phyloP scores from a whole-genome alignment of 805 yeast species.

The Saccharomycopsis sp. region DNA sequence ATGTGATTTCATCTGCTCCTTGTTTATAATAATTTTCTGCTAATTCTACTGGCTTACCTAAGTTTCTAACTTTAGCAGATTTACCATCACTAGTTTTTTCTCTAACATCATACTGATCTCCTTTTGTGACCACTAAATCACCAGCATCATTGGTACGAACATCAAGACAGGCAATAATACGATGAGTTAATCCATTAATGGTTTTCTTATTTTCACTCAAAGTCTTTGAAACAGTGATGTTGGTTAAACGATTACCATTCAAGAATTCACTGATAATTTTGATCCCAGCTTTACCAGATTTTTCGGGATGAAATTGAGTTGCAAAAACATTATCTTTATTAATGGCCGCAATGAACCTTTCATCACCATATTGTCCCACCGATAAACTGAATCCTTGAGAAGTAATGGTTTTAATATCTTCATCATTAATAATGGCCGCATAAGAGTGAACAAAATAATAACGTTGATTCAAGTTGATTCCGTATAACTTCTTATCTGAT shows the following conservation, averaged over 20 bases:
- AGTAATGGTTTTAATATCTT: slow-evolving; percentile 25
- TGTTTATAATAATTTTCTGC: slow-evolving; percentile 85
- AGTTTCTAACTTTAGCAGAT: slow-evolving; percentile 72
- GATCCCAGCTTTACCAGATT: slow-evolving; percentile 87
- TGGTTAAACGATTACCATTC: slow-evolving; percentile 24
- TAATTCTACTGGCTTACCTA: slow-evolving; percentile 93
- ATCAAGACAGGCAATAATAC: slow-evolving; percentile 93
- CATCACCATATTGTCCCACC: slow-evolving; percentile 53
- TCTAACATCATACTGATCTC: slow-evolving; percentile 96
- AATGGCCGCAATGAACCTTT: slow-evolving; percentile 76
- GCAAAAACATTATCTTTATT: slow-evolving; percentile 75
- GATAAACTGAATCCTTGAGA: slow-evolving; percentile 38
- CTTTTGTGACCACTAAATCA: slow-evolving; percentile 95
- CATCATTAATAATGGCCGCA: slow-evolving; percentile 55
- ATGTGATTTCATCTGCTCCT: slow-evolving; percentile 97
- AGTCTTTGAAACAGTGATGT: slow-evolving; percentile 18
- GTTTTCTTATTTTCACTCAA: slow-evolving; percentile 22
- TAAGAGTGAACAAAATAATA: slow-evolving; percentile 95
- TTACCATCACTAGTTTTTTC: slow-evolving; percentile 44
- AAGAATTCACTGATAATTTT: slow-evolving; percentile 66
- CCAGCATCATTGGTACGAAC: slow-evolving; percentile 94
- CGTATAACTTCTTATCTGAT: slow-evolving; percentile 33
- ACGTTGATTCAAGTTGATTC: slow-evolving; percentile 54
- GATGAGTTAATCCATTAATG: slow-evolving; percentile 59
- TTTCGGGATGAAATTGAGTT: slow-evolving; percentile 99